Conservation (phyloP, 1,139 yeast genomes). For the Saccharomyces hybrid region DNA sequence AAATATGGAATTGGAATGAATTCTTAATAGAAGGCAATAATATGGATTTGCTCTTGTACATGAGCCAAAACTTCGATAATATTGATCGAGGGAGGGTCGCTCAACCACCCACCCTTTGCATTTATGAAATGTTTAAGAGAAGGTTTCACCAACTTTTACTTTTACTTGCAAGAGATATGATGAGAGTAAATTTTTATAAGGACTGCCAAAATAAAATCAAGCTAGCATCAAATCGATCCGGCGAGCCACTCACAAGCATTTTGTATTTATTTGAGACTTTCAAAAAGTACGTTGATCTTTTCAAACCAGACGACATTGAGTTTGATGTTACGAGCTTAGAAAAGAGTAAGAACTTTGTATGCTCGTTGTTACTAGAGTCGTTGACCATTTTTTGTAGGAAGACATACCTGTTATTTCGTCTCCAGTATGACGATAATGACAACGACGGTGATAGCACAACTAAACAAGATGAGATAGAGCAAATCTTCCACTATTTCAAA, state of each 20-base stretch:
- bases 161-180: constrained; percentile 12
- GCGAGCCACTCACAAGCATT: neutral
- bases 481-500: constrained; percentile 46
- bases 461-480: constrained; percentile 45
- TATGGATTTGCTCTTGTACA: constrained; percentile 11
- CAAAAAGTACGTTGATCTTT: constrained; percentile 4
- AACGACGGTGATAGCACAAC: constrained; percentile 21
- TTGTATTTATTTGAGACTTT: neutral
- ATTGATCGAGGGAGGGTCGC: neutral
- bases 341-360: neutral
- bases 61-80: neutral
- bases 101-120: neutral
- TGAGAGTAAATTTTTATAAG: constrained; percentile 2
- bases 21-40: constrained; percentile 6
- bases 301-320: neutral
- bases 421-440: constrained; percentile 48
- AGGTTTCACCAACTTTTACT: constrained; percentile 17
- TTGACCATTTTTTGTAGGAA: constrained; percentile 63
- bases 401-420: constrained; percentile 48
- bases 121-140: constrained; percentile 11
- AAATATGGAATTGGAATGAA: constrained; percentile 8
- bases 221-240: neutral
- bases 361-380: constrained; percentile 35
- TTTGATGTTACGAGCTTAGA: neutral
- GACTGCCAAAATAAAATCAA: neutral